Conservation (phyloP, 208 protist species). For the Wallacemonas sp. region DNA sequence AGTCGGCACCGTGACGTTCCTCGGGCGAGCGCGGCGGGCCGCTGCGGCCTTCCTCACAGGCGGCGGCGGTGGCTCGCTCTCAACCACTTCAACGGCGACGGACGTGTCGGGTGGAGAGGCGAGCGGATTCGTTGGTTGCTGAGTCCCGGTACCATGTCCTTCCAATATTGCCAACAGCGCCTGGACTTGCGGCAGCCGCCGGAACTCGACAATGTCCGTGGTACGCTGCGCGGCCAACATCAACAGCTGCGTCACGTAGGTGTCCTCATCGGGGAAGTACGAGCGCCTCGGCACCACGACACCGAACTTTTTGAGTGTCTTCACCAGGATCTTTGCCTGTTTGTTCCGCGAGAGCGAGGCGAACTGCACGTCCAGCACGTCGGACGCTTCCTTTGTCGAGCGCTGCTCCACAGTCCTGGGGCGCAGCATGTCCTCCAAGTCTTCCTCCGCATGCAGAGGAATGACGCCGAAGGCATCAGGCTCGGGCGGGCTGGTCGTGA, state of each 20-base stretch:
- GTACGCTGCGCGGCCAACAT: constrained; percentile 22
- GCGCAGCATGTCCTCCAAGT: background rate
- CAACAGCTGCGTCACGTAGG: constrained; percentile 21
- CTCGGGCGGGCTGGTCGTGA: background rate
- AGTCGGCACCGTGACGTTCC: background rate
- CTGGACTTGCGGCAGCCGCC: background rate
- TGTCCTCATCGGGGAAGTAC: constrained; percentile 20
- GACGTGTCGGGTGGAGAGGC: constrained; percentile 13
- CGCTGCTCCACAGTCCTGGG: background rate
- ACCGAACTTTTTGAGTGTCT: constrained; percentile 30
- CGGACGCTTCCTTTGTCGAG: constrained; percentile 10
- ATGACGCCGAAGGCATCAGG: background rate
- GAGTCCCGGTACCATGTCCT: too few relatives aligned
- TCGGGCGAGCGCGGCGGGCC: background rate
- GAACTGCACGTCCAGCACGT: constrained; percentile 34
- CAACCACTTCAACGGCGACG: background rate
- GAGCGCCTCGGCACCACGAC: constrained; percentile 14
- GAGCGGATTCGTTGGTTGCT: too few relatives aligned
- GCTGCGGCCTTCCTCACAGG: background rate
- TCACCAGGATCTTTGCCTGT: constrained; percentile 30
- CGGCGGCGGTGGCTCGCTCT: background rate
- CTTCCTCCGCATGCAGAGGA: background rate
- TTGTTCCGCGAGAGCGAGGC: constrained; percentile 19
- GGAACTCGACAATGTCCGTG: constrained; percentile 31
- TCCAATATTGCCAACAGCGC: background rate